Base-by-base conservation (phyloP, 2,329 filamentous ascomycete genomes). In the Zopfia rhizophila region DNA sequence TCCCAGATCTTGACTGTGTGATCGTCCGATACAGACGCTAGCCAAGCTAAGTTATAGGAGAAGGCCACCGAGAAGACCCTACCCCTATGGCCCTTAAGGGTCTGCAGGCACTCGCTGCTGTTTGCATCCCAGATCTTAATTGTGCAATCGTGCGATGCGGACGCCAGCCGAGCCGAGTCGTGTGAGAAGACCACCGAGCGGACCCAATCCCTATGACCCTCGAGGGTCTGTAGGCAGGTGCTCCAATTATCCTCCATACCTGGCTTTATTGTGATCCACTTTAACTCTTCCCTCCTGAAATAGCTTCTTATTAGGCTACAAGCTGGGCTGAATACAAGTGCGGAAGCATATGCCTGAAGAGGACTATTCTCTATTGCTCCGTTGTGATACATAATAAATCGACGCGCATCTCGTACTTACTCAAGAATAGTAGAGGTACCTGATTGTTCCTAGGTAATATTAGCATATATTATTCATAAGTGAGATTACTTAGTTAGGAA, bases 61-160 rank as follows among this genome's bases (percentile, higher is more conserved):
- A 61, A 52, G 5, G 50, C 47, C 14, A 61, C 42, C 5, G 37
- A 48, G 11, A 13, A 70, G 70, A 36, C 75, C 36, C 5, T 3
- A 19, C 6, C 18, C 10, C 13, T 39, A 7, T 38, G 29, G 52
- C 45, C 37, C 37, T 39, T 19, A n/a, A 39, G 24, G n/a, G 37
- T 39, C 37, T 11, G 14, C 7, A 39, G 37, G 21, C 46, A 47
- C 29, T 29, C 21, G 21, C 47, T 37, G 13, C 27, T 43, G 30
- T 1, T 27, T 12, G 42, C 25, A 29, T 58, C 53, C 55, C 54
- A 58, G 32, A 58, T 27, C 45, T 43, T 49, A 28, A 58, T 42
- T 1, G 48, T 49, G 3, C 35, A 31, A 28, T 59, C 48, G 14
- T 22, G 11, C 19, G 52, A 56, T 11, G 22, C 54, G 6, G 56